A percentile compares a stretch with the other conserved stretches of the same genome.
Evolutionary conservation across 1,139 yeast genomes (phyloP).

Genomic region (Meyerozyma guilliermondii): DNA sequence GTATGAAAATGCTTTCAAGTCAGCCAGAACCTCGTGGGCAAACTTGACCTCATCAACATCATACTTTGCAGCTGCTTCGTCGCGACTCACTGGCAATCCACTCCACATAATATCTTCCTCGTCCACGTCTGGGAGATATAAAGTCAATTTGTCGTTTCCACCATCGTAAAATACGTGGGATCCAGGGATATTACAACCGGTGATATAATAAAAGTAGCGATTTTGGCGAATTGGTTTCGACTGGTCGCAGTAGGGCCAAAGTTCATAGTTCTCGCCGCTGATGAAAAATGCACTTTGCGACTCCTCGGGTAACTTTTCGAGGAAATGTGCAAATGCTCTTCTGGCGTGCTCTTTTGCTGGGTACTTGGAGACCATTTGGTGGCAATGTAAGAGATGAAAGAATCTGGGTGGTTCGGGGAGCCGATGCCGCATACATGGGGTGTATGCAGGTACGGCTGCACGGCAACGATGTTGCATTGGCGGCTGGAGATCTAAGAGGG

Average conservation of each 20-base stretch:
- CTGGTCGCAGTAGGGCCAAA: conserved; percentile 78
- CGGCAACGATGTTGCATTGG: too few relatives aligned
- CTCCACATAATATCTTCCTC: conserved; percentile 95
- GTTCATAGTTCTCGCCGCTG: conserved; percentile 60
- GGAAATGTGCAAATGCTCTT: conserved; percentile 44
- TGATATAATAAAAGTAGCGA: conserved; percentile 79
- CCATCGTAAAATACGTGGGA: conserved; percentile 62
- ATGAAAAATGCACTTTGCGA: conserved; percentile 42
- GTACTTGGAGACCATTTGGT: conserved; percentile 36
- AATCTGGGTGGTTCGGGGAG: neutral
- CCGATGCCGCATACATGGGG: neutral
- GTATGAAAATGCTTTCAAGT: conserved; percentile 20
- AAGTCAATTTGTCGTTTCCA: conserved; percentile 48
- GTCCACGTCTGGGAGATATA: conserved; percentile 80
- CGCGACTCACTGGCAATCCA: conserved; percentile 72
- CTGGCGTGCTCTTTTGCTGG: conserved; percentile 73
- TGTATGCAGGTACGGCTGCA: neutral
- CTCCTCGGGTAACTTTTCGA: conserved; percentile 16
- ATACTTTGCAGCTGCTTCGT: conserved; percentile 57
- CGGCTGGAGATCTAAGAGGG: neutral
- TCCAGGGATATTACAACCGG: conserved; percentile 84
- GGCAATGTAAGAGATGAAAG: neutral
- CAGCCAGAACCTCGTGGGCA: conserved; percentile 38
- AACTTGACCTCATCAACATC: conserved; percentile 83
- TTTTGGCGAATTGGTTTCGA: conserved; percentile 79